Evolutionary conservation across 2,329 filamentous ascomycete genomes (phyloP).

Genomic region (Beauveria australis): DNA sequence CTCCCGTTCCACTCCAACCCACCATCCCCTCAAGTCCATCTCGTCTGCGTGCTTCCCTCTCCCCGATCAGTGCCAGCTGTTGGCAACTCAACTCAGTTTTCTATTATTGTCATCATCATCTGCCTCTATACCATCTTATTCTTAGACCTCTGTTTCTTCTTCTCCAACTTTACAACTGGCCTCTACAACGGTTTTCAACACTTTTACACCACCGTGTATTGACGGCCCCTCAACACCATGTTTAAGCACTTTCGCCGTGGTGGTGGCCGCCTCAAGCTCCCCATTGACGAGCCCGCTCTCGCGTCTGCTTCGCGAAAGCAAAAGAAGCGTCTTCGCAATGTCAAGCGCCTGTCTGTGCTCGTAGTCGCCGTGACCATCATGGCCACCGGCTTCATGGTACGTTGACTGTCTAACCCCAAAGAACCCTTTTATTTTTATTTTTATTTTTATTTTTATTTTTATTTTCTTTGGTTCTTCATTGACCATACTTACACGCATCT

Average conservation of each 20-base stretch:
- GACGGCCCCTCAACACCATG: not conserved
- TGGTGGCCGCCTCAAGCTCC: constrained; percentile 1
- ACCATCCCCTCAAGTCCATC: not conserved
- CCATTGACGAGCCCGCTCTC: constrained; percentile 5
- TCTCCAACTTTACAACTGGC: not conserved
- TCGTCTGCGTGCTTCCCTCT: not conserved
- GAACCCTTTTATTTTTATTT: too few species aligned
- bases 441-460: too few species aligned
- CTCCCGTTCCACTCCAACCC: not conserved
- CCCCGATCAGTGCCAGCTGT: not conserved
- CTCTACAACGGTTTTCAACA: not conserved
- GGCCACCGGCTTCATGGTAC: constrained; percentile 8
- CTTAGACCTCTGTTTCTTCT: not conserved
- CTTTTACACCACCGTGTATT: not conserved
- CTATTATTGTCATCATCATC: not conserved
- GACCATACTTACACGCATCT: not conserved
- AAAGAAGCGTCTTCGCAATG: constrained; percentile 7
- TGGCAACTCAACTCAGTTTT: not conserved
- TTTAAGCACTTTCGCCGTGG: constrained; percentile 9
- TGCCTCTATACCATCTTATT: not conserved
- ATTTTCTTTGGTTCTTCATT: too few species aligned
- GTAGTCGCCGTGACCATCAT: constrained; percentile 9
- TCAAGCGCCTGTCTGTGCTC: constrained; percentile 6
- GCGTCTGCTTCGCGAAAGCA: not conserved
- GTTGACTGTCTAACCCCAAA: not conserved